These are phyloP conservation scores for Boletellus sp. DNA, from an alignment of 768 basidiomycete genomes.

Conservation along the genomic window DNA sequence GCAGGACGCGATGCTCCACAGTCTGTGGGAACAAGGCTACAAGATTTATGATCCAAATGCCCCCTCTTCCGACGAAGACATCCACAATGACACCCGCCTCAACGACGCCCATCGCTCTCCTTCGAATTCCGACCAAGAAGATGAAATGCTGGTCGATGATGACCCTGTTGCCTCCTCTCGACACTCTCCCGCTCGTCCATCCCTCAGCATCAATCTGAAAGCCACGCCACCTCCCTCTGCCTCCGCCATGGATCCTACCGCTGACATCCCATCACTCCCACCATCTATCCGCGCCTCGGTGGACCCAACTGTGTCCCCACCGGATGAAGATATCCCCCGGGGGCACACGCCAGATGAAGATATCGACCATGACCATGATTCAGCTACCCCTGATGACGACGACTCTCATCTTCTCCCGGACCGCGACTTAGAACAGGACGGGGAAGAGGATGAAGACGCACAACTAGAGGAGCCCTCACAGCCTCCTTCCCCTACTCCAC, in stretches of 20 bases:
- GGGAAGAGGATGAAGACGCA: conserved; percentile 35
- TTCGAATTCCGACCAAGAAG: conserved; percentile 15
- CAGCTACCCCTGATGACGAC: conserved; percentile 22
- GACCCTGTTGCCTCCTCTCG: conserved; percentile 25
- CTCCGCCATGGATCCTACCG: conserved; percentile 20
- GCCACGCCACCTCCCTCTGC: conserved; percentile 2
- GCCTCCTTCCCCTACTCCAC: conserved; percentile 24
- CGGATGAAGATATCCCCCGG: conserved; percentile 11
- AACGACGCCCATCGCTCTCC: conserved; percentile 4
- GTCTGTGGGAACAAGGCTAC: conserved; percentile 15
- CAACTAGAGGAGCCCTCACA: conserved; percentile 23
- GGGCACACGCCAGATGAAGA: conserved; percentile 30
- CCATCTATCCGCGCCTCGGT: conserved; percentile 18
- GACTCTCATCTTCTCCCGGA: conserved; percentile 17
- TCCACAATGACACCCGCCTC: conserved; percentile 1
- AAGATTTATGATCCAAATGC: conserved; percentile 19
- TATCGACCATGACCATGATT: conserved; percentile 18
- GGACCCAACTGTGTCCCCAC: conserved; percentile 19
- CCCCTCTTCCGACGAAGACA: conserved; percentile 21
- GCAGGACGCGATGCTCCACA: conserved; percentile 1
- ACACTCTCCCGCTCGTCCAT: conserved; percentile 19
- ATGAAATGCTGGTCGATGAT: conserved; percentile 30
- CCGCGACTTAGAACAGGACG: conserved; percentile 22
- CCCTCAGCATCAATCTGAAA: conserved; percentile 15
- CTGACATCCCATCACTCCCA: conserved; percentile 16